Base-by-base conservation (phyloP, 2,329 filamentous ascomycete genomes). In the Ampelomyces quisqualis region DNA sequence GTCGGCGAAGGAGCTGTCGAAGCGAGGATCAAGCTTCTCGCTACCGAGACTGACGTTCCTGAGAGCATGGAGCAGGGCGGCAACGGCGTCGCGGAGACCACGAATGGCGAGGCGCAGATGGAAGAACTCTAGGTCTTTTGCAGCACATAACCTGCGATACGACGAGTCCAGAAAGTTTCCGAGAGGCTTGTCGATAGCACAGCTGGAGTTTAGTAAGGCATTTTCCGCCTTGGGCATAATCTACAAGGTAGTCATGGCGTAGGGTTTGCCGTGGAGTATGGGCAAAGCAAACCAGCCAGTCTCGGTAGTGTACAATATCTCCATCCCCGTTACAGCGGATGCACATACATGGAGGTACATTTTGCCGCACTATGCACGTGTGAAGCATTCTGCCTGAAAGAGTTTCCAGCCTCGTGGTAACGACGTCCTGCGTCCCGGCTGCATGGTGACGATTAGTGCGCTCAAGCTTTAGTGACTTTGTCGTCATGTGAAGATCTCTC, bases 1-100 rank as follows among this genome's bases (percentile, higher is more conserved):
- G 77, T 83, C 13, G 73, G 74, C 8, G 81, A 82, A 54, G 73
- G 74, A 13, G 73, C 79, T 36, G 70, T 76, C 3, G 70, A 71
- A 44, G 74, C 77, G 8, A 69, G 70, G 33, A 62, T 71, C 41
- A 64, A 48, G 40, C 50, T 67, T 17, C 54, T 68, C 10, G 60
- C 56, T 41, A 54, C 59, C 13, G 53, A 64, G 42, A 49, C 57
- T 1, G 61, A 60, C 14, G 51, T 53, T 34, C 39, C 51, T 2
- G 52, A 60, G 46, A 42, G 32, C 10, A 55, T 58, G 35, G 47
- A 55, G 19, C 41, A 53, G 23, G 54, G 55, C 9, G 53, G 62
- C 14, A 59, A 45, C 5, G 47, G 45, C 14, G 43, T 18, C 1
- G 58, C 57, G 26, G 55, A 49, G 3, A 55, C n/a, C n/a, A n/a